Conservation (phyloP, 2,329 filamentous ascomycete species). For the Pyrenophora tritici-repentis region DNA sequence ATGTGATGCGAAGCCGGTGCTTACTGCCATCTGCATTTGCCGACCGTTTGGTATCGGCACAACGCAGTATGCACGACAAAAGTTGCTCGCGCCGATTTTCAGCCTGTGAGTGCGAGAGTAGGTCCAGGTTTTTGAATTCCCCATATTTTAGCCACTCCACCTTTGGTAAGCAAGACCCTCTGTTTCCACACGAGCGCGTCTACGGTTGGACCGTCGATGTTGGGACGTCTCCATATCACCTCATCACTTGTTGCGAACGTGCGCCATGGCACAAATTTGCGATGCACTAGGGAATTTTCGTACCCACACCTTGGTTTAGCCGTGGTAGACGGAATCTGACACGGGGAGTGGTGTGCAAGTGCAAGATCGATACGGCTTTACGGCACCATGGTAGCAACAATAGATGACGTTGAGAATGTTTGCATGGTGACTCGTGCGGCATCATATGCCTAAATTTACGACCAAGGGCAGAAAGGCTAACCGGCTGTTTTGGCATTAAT, state of each 20-base stretch:
- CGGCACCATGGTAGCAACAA: no score
- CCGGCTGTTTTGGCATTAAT: constrained; percentile 6
- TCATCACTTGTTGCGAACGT: constrained; percentile 11
- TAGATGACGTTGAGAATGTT: background rate
- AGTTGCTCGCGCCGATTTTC: constrained; percentile 2
- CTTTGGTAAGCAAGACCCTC: constrained; percentile 4
- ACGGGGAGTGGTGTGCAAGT: no score
- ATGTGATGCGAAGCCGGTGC: constrained; percentile 6
- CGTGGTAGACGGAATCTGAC: no score
- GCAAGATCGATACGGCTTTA: no score
- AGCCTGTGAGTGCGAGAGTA: constrained; percentile 5
- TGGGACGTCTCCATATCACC: constrained; percentile 15
- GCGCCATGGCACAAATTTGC: constrained; percentile 18
- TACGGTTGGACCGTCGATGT: constrained; percentile 15
- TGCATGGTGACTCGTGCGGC: constrained; percentile 10
- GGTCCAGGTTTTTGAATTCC: constrained; percentile 6
- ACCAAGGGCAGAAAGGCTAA: constrained; percentile 4
- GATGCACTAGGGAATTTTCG: constrained; percentile 13
- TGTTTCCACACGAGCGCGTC: constrained; percentile 8
- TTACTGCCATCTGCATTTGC: constrained; percentile 5
- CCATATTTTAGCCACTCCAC: constrained; percentile 12
- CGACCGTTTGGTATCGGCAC: constrained; percentile 13
- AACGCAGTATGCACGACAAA: constrained; percentile 8
- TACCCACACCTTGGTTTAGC: constrained; percentile 13
- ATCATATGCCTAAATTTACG: constrained; percentile 6